These are phyloP conservation scores for Auricularia sp. DNA, from an alignment of 768 basidiomycete genomes.

Conservation along the genomic window DNA sequence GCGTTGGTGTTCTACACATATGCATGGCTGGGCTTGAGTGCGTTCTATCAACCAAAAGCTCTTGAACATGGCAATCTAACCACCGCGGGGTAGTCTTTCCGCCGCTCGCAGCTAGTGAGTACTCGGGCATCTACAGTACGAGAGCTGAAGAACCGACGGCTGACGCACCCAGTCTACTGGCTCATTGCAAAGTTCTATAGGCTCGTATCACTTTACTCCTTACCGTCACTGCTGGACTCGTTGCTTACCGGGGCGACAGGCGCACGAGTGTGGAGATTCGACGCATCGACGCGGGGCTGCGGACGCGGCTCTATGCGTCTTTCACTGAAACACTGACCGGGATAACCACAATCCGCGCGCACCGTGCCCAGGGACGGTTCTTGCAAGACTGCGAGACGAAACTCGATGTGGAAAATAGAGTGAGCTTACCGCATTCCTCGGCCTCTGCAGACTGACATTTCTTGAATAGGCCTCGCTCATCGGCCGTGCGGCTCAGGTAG, in stretches of 20 bases:
- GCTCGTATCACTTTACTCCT: not conserved
- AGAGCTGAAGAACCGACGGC: too few relatives aligned
- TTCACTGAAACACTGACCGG: constrained; percentile 50
- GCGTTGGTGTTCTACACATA: constrained; percentile 58
- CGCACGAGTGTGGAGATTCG: not conserved
- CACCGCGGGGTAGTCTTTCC: constrained; percentile 28
- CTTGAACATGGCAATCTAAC: not conserved
- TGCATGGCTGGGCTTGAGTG: constrained; percentile 49
- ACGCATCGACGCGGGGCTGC: not conserved
- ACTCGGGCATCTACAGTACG: too few relatives aligned
- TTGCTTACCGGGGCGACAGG: not conserved
- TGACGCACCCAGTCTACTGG: not conserved
- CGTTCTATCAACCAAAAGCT: not conserved
- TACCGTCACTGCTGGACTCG: too few relatives aligned
- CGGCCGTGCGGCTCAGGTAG: not conserved
- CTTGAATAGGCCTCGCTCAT: not conserved
- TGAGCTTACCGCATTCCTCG: constrained; percentile 30
- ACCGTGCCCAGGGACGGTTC: constrained; percentile 35
- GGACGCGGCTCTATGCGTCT: not conserved
- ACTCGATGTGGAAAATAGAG: constrained; percentile 49
- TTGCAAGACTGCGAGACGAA: constrained; percentile 41
- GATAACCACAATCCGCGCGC: constrained; percentile 52
- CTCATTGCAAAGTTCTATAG: not conserved
- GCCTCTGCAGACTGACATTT: not conserved
- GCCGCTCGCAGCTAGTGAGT: constrained; percentile 44